Percentiles rank a stretch among this genome's conserved stretches.
Evolutionary conservation across 2,329 filamentous ascomycete genomes (phyloP).

Genomic region (Emergomyces pasteurianus): DNA sequence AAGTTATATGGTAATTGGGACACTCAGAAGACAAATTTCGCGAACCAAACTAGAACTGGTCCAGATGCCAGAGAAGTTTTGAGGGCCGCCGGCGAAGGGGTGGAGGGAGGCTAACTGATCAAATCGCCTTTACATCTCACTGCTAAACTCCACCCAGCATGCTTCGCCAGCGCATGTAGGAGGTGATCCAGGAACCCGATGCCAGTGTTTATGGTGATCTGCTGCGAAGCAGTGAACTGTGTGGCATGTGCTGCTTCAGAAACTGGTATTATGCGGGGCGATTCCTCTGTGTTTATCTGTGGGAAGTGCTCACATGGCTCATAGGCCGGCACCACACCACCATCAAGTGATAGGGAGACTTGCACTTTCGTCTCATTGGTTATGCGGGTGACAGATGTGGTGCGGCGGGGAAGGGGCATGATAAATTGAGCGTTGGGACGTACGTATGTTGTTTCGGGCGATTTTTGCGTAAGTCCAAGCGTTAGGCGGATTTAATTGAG

Average conservation of each 20-base stretch:
- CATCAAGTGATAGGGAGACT: constrained; percentile 84
- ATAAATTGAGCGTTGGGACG: constrained; percentile 7
- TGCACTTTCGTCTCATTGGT: constrained; percentile 99
- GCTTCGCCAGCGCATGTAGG: constrained; percentile 92
- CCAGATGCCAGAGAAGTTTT: not conserved
- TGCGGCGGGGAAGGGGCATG: constrained; percentile 46
- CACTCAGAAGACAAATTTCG: too few relatives aligned
- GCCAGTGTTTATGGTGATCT: constrained; percentile 78
- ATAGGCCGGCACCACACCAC: constrained; percentile 49
- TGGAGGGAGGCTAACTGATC: constrained; percentile 52
- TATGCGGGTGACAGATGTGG: constrained; percentile 68
- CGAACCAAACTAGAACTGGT: not conserved
- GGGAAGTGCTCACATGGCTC: constrained; percentile 42
- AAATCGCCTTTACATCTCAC: constrained; percentile 78
- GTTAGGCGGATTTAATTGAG: not conserved
- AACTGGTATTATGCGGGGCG: constrained; percentile 35
- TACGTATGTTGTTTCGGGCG: not conserved
- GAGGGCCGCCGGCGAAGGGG: not conserved
- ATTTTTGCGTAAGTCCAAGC: not conserved
- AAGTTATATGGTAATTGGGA: not conserved
- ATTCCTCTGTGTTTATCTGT: constrained; percentile 43
- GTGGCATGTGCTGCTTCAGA: constrained; percentile 58
- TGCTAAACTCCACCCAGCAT: constrained; percentile 83
- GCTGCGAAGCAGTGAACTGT: constrained; percentile 72
- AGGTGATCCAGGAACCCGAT: constrained; percentile 99